Conservation (phyloP, 805 yeast species). For the Osmozyma mogii region DNA sequence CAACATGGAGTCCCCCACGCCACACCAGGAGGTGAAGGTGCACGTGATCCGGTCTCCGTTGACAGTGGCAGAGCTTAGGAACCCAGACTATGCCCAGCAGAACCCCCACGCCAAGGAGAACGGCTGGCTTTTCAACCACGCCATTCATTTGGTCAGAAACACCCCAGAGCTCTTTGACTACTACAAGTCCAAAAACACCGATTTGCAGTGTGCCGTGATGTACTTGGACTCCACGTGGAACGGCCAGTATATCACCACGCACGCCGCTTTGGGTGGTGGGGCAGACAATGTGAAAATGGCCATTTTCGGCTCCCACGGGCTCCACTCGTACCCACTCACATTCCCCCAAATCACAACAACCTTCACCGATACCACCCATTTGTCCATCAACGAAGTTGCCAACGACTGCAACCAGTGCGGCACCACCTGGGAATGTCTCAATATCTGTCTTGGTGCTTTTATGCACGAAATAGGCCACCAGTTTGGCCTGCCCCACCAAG, state of each 20-base stretch:
- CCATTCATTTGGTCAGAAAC: constrained; percentile 59
- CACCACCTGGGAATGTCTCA: constrained; percentile 82
- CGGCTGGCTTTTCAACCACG: constrained; percentile 74
- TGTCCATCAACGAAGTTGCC: constrained; percentile 68
- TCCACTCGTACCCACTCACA: constrained; percentile 87
- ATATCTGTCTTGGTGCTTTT: constrained; percentile 85
- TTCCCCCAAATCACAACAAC: constrained; percentile 61
- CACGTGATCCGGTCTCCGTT: constrained; percentile 65
- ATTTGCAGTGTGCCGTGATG: constrained; percentile 77
- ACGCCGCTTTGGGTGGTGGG: constrained; percentile 95
- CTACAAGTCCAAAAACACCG: constrained; percentile 22
- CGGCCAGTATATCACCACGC: constrained; percentile 59
- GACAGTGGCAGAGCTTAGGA: constrained; percentile 64
- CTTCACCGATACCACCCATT: constrained; percentile 64
- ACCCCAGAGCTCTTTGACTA: constrained; percentile 16
- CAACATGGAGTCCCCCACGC: constrained; percentile 42
- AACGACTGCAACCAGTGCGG: constrained; percentile 84
- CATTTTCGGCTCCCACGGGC: constrained; percentile 88
- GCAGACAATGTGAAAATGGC: constrained; percentile 63
- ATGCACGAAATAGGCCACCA: constrained; percentile 93
- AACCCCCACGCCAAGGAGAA: constrained; percentile 60
- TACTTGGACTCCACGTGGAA: constrained; percentile 86
- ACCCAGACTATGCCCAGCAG: constrained; percentile 82
- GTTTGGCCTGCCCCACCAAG: constrained; percentile 89
- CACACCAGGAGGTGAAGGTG: constrained; percentile 59